Percentiles rank a stretch among this genome's conserved stretches.
Evolutionary conservation across 176 grass and related monocot genomes (phyloP).

Genomic region (Ensete glaucum): DNA sequence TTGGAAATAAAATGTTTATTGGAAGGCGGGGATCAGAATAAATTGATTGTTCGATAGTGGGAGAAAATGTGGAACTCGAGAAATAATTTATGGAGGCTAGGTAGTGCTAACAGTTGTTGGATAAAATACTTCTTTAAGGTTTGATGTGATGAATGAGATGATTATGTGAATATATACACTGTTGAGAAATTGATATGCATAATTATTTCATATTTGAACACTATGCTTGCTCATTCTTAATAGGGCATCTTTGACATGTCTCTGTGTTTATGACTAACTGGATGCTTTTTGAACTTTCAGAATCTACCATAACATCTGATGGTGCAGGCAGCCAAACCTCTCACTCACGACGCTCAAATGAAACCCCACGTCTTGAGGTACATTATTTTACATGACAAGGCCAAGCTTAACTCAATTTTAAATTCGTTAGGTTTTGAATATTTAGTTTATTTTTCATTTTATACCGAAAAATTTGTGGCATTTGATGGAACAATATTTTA

Average conservation of each 20-base stretch:
- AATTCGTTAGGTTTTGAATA: slow-evolving; percentile 7
- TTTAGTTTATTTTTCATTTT: slow-evolving; percentile 18
- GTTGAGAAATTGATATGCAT: neutral
- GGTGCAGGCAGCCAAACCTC: slow-evolving; percentile 26
- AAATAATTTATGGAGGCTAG: no score
- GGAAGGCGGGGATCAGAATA: no score
- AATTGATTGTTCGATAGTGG: no score
- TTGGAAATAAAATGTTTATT: no score
- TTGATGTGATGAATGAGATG: slow-evolving; percentile 4
- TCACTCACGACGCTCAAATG: slow-evolving; percentile 17
- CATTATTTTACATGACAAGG: neutral
- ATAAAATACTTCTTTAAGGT: neutral
- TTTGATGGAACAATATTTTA: no score
- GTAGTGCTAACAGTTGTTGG: neutral
- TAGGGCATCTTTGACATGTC: no score
- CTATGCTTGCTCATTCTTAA: no score
- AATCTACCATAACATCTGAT: slow-evolving; percentile 34
- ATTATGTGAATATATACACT: neutral
- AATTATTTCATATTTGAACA: no score
- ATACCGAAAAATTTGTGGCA: neutral
- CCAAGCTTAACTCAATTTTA: neutral
- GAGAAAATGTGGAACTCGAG: no score
- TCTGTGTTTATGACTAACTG: slow-evolving; percentile 4
- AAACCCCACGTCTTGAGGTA: slow-evolving; percentile 37
- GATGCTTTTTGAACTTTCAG: slow-evolving; percentile 26